Conservation (phyloP, 2,329 filamentous ascomycete species). For the Neoascochyta sp. region DNA sequence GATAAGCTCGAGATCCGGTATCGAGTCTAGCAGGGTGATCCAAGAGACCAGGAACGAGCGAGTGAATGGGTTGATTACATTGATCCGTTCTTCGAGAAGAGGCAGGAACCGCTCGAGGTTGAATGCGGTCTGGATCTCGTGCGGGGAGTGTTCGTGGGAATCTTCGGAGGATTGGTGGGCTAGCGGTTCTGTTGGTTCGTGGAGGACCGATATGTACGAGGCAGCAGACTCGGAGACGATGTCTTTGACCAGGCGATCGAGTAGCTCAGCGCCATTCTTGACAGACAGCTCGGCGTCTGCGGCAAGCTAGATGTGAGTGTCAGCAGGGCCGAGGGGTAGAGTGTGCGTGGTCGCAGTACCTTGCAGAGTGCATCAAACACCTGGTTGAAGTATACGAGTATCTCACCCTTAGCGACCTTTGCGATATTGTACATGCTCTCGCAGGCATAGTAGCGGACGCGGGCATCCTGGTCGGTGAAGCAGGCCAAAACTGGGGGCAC, state of each 20-base stretch:
- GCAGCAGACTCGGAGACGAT: slow-evolving; percentile 94
- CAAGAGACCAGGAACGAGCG: slow-evolving; percentile 93
- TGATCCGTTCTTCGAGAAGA: slow-evolving; percentile 87
- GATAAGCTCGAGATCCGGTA: slow-evolving; percentile 92
- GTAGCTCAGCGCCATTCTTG: slow-evolving; percentile 93
- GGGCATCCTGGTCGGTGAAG: slow-evolving; percentile 96
- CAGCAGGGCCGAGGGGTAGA: slow-evolving; percentile 8
- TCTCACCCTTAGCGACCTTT: slow-evolving; percentile 97
- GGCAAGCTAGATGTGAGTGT: slow-evolving; percentile 61
- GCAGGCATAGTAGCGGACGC: slow-evolving; percentile 96
- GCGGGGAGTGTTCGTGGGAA: slow-evolving; percentile 16
- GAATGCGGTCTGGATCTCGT: slow-evolving; percentile 73
- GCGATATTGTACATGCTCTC: slow-evolving; percentile 99
- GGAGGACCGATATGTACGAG: slow-evolving; percentile 87
- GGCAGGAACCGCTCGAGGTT: slow-evolving; percentile 89
- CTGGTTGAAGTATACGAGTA: slow-evolving; percentile 94
- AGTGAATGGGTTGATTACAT: slow-evolving; percentile 91
- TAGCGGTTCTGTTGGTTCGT: slow-evolving; percentile 55
- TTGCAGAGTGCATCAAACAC: slow-evolving; percentile 98
- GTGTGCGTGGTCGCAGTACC: too few species aligned
- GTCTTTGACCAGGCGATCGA: slow-evolving; percentile 92
- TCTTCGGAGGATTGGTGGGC: slow-evolving; percentile 39
- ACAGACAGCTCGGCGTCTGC: slow-evolving; percentile 95
- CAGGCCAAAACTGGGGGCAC: slow-evolving; percentile 95
- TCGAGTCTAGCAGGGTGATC: slow-evolving; percentile 92